Evolutionary conservation across 495 filamentous ascomycete species (phyloP), one percentile per base, ranked within the genome.

Genomic region (Xylaria curta): DNA sequence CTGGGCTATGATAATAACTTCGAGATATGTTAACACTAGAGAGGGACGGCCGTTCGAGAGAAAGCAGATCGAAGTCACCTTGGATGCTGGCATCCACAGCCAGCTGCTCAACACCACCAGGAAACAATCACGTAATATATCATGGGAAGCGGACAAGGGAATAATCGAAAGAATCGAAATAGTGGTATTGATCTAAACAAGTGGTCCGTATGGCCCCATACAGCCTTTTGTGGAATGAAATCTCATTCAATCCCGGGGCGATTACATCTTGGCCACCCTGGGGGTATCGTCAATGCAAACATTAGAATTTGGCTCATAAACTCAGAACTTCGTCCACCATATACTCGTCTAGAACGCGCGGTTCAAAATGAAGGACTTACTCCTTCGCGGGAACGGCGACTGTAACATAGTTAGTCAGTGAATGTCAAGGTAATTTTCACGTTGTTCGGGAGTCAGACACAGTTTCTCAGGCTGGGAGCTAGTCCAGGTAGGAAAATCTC

Each of bases 221-320:
- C 47, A 64, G 51, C 40, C 60, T 44, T 36, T 65, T 65, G 66
- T 21, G 44, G 33, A 62, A 63, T 47, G 44, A 47, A 65, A 44
- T 61, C 38, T 71, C 51, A 65, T 71, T 59, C 49, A 33, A 13
- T 58, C 24, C 62, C 49, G 42, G 60, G 51, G 69, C 62, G 49
- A 75, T 76, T 73, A 75, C 21, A 76, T 76, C 62, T 62, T 76
- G 56, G 74, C 76, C 71, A 76, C 74, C 68, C 74, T 75, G 66
- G 42, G 70, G 72, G 72, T 65, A 76, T 71, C 70, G 74, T 78
- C 70, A 75, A 78, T 73, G 68, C 64, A 63, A 69, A 73, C 70
- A 53, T 67, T 66, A 61, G 38, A 69, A 53, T 40, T 63, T 66
- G 36, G 56, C 40, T 51, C 66, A 69, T 70, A 63, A 73, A 54